Percentiles rank a stretch among this genome's conserved stretches.
Evolutionary conservation across 1,284 basidiomycete species (phyloP).

Genomic region (Sporisorium reilianum): DNA sequence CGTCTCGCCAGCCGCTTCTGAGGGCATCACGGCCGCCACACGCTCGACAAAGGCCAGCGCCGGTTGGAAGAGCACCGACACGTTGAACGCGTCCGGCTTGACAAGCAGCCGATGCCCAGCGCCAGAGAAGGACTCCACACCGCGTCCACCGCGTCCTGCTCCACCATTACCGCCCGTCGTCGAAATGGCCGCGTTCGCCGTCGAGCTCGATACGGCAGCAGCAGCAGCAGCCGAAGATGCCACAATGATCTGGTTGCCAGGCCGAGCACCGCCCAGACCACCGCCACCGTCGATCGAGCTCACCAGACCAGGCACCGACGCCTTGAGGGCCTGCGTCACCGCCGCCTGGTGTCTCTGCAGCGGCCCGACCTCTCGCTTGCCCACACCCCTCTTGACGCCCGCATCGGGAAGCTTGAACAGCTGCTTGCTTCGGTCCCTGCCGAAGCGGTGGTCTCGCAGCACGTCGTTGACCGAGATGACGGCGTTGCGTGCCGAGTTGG

Average conservation of each 20-base stretch:
- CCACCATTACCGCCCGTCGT: background rate
- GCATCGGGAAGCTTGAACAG: constrained; percentile 88
- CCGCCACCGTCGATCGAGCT: constrained; percentile 37
- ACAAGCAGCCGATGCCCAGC: constrained; percentile 88
- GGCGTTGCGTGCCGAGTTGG: constrained; percentile 81
- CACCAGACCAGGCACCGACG: constrained; percentile 93
- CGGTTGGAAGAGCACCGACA: constrained; percentile 91
- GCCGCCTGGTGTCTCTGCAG: constrained; percentile 86
- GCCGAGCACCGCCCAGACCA: constrained; percentile 1
- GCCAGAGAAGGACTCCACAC: constrained; percentile 25
- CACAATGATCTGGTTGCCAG: constrained; percentile 35
- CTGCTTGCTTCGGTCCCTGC: constrained; percentile 57
- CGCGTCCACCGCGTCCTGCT: constrained; percentile 7
- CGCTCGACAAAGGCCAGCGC: constrained; percentile 87
- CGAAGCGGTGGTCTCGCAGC: constrained; percentile 71
- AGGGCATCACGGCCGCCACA: constrained; percentile 66
- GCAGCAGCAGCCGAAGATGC: constrained; percentile 11
- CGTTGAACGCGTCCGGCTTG: constrained; percentile 92
- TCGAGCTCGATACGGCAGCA: background rate
- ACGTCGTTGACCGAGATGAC: constrained; percentile 95
- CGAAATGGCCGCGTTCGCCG: background rate
- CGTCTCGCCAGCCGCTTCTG: constrained; percentile 56
- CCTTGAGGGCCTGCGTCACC: constrained; percentile 83
- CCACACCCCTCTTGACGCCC: constrained; percentile 14
- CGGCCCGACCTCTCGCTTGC: constrained; percentile 73